These are phyloP conservation scores for Podaxis rugospora DNA, from an alignment of 768 basidiomycete genomes.

Conservation along the genomic window DNA sequence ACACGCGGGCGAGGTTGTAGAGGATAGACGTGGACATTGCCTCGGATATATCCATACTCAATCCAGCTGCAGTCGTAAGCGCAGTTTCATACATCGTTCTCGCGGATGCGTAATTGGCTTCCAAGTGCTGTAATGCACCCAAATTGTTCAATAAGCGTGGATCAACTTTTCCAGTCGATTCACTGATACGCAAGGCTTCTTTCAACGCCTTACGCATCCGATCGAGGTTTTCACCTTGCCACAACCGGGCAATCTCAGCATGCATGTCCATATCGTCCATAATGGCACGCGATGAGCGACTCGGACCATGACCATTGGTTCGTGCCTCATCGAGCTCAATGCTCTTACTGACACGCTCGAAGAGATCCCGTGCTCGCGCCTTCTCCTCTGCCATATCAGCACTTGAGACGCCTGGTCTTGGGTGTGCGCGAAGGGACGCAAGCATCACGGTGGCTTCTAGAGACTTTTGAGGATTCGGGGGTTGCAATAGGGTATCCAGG, in stretches of 20 bases:
- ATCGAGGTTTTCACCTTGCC: conserved; percentile 78
- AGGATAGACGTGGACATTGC: conserved; percentile 76
- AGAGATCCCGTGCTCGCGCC: conserved; percentile 71
- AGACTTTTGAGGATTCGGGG: conserved; percentile 59
- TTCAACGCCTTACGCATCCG: conserved; percentile 68
- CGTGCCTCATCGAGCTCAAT: conserved; percentile 59
- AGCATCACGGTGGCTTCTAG: conserved; percentile 86
- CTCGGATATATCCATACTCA: conserved; percentile 50
- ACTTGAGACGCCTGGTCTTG: conserved; percentile 73
- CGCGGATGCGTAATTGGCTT: conserved; percentile 55
- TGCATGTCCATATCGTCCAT: conserved; percentile 84
- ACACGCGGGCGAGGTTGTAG: conserved; percentile 89
- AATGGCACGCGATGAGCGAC: conserved; percentile 47
- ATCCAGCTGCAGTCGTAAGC: conserved; percentile 48
- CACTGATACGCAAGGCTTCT: conserved; percentile 66
- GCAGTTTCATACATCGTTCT: conserved; percentile 69
- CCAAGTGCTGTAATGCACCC: conserved; percentile 69
- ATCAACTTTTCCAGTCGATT: conserved; percentile 45
- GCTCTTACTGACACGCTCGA: conserved; percentile 69
- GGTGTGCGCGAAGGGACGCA: conserved; percentile 81
- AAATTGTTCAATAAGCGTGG: conserved; percentile 80
- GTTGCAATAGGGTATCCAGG: conserved; percentile 70
- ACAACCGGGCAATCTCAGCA: conserved; percentile 84
- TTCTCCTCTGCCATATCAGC: conserved; percentile 72
- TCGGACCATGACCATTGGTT: conserved; percentile 33